Percentiles rank a stretch among this genome's conserved stretches.
Evolutionary conservation across 1,284 basidiomycete genomes (phyloP).

Genomic region (Omphalotus olearius): DNA sequence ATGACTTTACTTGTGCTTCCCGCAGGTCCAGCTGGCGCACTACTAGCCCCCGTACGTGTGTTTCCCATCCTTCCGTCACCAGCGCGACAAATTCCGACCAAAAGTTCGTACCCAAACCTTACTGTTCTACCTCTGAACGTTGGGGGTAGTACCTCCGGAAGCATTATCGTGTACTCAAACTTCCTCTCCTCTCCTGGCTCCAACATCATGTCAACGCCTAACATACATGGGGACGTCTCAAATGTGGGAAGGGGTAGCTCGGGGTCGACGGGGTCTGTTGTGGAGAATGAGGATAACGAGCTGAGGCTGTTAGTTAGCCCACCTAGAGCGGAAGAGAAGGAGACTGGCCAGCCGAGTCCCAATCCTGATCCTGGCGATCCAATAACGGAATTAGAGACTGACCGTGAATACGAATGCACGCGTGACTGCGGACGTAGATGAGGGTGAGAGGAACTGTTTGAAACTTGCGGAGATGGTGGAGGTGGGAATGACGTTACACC

Average conservation of each 20-base stretch:
- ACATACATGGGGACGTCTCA: conserved; percentile 77
- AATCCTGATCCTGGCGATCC: not conserved
- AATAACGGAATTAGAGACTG: not conserved
- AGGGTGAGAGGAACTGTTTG: too few species aligned
- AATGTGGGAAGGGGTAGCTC: conserved; percentile 76
- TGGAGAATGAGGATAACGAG: too few species aligned
- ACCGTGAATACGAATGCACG: too few species aligned
- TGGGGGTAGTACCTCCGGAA: conserved; percentile 84
- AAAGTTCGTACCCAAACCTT: conserved; percentile 85
- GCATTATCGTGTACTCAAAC: conserved; percentile 66
- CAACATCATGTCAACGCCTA: conserved; percentile 78
- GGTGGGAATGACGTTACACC: not conserved
- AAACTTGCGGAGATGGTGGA: too few species aligned
- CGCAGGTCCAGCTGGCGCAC: conserved; percentile 15
- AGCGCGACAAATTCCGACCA: conserved; percentile 81
- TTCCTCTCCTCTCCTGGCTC: conserved; percentile 72
- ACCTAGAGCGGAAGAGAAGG: not conserved
- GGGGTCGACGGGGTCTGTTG: conserved; percentile 48
- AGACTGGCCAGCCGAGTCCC: conserved; percentile 4
- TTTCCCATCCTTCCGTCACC: conserved; percentile 16
- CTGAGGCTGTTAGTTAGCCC: too few species aligned
- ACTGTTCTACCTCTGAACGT: conserved; percentile 84
- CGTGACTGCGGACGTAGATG: too few species aligned
- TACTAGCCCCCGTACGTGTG: not conserved
- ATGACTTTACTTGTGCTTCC: conserved; percentile 73